Percentiles rank a stretch among this genome's conserved stretches.
Evolutionary conservation across 2,329 filamentous ascomycete genomes (phyloP).

Genomic region (Sporothrix pallida): DNA sequence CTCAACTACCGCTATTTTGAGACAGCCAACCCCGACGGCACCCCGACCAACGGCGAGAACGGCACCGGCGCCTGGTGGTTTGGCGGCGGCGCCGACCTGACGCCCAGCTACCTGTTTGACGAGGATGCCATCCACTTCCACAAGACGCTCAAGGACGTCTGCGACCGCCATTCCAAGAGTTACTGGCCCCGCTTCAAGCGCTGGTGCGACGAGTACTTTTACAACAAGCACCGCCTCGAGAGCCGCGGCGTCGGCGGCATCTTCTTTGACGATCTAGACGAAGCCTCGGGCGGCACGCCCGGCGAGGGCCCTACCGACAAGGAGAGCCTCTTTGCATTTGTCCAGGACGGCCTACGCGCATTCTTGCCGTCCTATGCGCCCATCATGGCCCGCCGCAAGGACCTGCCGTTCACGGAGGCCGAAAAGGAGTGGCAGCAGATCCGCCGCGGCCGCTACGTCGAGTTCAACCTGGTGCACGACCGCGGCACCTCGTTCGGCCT

Average conservation of each 20-base stretch:
- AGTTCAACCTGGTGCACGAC: conserved; percentile 98
- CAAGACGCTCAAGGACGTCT: conserved; percentile 86
- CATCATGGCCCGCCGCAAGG: conserved; percentile 85
- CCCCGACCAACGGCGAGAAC: conserved; percentile 56
- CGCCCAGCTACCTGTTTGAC: conserved; percentile 91
- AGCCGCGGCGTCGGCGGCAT: conserved; percentile 89
- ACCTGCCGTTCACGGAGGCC: conserved; percentile 83
- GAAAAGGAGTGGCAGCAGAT: conserved; percentile 98
- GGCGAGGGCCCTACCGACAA: conserved; percentile 58
- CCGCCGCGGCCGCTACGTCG: conserved; percentile 90
- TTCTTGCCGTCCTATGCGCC: conserved; percentile 92
- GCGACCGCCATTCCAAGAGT: conserved; percentile 87
- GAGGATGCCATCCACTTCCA: conserved; percentile 98
- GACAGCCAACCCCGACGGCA: conserved; percentile 83
- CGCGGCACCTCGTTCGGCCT: conserved; percentile 92
- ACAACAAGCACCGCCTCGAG: conserved; percentile 88
- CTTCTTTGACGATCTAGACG: conserved; percentile 98
- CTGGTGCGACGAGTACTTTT: conserved; percentile 99
- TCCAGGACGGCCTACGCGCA: conserved; percentile 80
- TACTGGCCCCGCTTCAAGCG: conserved; percentile 97
- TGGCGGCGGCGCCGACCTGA: conserved; percentile 91
- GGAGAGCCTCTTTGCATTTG: conserved; percentile 88
- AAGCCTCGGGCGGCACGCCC: conserved; percentile 58
- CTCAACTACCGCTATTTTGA: conserved; percentile 99
- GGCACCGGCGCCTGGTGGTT: conserved; percentile 92